These are phyloP conservation scores for Ceratorhiza oryzae-sativae DNA, from an alignment of 1,284 basidiomycete genomes.

Conservation along the genomic window DNA sequence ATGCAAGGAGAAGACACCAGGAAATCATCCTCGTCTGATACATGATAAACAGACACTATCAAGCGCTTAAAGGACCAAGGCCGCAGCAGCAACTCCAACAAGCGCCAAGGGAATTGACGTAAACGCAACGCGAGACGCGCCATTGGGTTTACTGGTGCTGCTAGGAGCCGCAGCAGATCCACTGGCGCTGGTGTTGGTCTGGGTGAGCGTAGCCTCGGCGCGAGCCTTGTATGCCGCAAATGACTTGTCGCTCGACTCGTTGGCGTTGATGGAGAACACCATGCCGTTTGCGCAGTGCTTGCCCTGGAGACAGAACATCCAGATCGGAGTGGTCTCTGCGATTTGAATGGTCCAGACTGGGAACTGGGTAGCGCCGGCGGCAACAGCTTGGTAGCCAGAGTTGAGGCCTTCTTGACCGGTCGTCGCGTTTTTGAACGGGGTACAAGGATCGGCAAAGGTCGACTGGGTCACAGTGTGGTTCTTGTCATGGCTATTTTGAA, in stretches of 20 bases:
- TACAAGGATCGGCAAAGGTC: slow-evolving; percentile 57
- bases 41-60: not conserved
- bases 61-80: slow-evolving; percentile 11
- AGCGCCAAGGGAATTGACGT: slow-evolving; percentile 11
- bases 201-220: slow-evolving; percentile 48
- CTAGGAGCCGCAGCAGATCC: slow-evolving; percentile 42
- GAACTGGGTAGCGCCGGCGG: slow-evolving; percentile 43
- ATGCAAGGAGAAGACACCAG: slow-evolving; percentile 18
- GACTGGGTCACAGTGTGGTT: slow-evolving; percentile 59
- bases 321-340: slow-evolving; percentile 54
- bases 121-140: slow-evolving; percentile 36
- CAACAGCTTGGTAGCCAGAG: slow-evolving; percentile 51
- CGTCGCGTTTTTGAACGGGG: slow-evolving; percentile 49
- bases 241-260: slow-evolving; percentile 57
- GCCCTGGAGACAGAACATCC: slow-evolving; percentile 61
- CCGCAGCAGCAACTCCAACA: not conserved
- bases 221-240: slow-evolving; percentile 55
- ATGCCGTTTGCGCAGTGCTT: slow-evolving; percentile 48
- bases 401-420: slow-evolving; percentile 52
- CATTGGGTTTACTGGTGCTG: slow-evolving; percentile 42
- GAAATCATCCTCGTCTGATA: slow-evolving; percentile 12
- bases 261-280: slow-evolving; percentile 64
- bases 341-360: slow-evolving; percentile 48
- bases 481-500: slow-evolving; percentile 25
- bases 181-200: slow-evolving; percentile 46